Percentiles rank a stretch among this genome's conserved stretches.
Conservation (phyloP, 1,139 yeast genomes). For the Yamadazyma dushanensis region DNA sequence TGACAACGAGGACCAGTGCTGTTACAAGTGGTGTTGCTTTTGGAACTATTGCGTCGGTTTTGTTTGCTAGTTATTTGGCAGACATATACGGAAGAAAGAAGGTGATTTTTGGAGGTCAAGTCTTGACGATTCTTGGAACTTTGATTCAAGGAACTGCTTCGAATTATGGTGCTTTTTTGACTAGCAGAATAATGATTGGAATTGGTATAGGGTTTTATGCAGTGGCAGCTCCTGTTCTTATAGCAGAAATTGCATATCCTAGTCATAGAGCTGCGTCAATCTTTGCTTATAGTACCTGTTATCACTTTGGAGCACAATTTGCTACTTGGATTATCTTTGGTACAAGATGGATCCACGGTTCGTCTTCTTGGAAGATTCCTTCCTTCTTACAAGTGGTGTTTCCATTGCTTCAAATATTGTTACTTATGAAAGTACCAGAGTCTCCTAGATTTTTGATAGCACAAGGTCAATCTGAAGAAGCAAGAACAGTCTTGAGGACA, state of each 20-base stretch:
- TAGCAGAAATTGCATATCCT: constrained; percentile 43
- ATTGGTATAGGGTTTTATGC: constrained; percentile 35
- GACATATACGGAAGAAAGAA: constrained; percentile 32
- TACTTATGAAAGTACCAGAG: constrained; percentile 46
- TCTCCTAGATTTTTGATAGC: constrained; percentile 56
- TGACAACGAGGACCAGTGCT: constrained; percentile 26
- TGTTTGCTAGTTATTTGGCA: constrained; percentile 18
- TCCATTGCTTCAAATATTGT: constrained; percentile 24
- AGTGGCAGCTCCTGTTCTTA: constrained; percentile 35
- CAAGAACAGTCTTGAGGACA: constrained; percentile 21
- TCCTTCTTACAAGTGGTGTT: constrained; percentile 40
- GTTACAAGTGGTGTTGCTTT: constrained; percentile 28
- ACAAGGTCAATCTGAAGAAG: constrained; percentile 33
- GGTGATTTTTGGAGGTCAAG: constrained; percentile 24
- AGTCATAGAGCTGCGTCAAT: constrained; percentile 46
- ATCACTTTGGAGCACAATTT: constrained; percentile 50
- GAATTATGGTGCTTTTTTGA: constrained; percentile 35
- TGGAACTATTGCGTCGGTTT: constrained; percentile 17
- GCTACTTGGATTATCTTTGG: constrained; percentile 55
- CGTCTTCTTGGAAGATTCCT: constrained; percentile 42
- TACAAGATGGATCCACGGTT: constrained; percentile 28
- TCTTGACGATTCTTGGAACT: constrained; percentile 31
- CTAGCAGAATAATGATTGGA: constrained; percentile 38
- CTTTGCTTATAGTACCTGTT: constrained; percentile 44
- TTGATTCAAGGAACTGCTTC: constrained; percentile 40